Evolutionary conservation across 805 yeast species (phyloP).

Genomic region (Metschnikowia santaceciliae): DNA sequence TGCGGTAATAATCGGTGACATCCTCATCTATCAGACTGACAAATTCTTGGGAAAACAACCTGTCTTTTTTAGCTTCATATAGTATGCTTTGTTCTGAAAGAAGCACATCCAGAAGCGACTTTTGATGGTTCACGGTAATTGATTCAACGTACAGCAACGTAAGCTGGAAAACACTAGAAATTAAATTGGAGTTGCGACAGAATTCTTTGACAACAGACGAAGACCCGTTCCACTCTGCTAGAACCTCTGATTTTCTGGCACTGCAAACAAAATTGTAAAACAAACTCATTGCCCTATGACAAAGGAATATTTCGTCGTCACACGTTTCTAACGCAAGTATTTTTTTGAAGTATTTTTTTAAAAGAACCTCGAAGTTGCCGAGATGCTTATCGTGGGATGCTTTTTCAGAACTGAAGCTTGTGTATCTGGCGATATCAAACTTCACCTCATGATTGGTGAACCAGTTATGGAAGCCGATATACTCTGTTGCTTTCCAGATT

Average conservation of each 20-base stretch:
- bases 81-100: not conserved
- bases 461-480: slow-evolving; percentile 35
- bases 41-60: slow-evolving; percentile 21
- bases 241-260: slow-evolving; percentile 22
- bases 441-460: slow-evolving; percentile 17
- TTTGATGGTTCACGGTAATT: not conserved
- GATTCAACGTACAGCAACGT: not conserved
- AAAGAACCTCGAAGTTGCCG: not conserved
- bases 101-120: not conserved
- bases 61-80: not conserved
- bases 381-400: not conserved
- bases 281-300: slow-evolving; percentile 13
- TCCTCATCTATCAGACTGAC: slow-evolving; percentile 10
- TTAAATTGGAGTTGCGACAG: slow-evolving; percentile 2
- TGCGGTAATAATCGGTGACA: slow-evolving; percentile 21
- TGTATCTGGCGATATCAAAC: slow-evolving; percentile 5
- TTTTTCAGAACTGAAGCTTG: not conserved
- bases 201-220: slow-evolving; percentile 1
- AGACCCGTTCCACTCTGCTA: slow-evolving; percentile 7
- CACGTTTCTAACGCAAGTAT: not conserved
- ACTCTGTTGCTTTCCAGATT: slow-evolving; percentile 25
- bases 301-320: not conserved
- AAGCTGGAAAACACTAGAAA: not conserved
- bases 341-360: not conserved
- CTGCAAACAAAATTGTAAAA: slow-evolving; percentile 27